Evolutionary conservation across 768 basidiomycete genomes (phyloP), one percentile per base, ranked within the genome.

Genomic region (Candolleomyces eurysporus): DNA sequence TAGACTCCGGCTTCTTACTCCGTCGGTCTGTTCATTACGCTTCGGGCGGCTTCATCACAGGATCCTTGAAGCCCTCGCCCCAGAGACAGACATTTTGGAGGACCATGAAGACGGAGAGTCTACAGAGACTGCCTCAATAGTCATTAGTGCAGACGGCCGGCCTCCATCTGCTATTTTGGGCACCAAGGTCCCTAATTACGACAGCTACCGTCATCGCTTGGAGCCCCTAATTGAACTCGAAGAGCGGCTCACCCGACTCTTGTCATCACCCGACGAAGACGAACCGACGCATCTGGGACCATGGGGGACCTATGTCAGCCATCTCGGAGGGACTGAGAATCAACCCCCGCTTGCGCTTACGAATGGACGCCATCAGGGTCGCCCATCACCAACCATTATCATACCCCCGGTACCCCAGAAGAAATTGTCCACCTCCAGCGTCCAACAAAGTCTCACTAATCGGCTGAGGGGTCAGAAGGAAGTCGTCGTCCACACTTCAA

Each of bases 201-300:
- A 91, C 48, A 72, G 75, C 32, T 90, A 91, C 73, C 78, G 82
- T 36, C 74, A 74, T 22, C 79, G 81, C 8, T 81, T 93, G 17
- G 85, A 84, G n/a, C 90, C 92, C 60, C 80, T 92, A 46, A 70
- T 80, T 48, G 83, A 84, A 19, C 79, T 94, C 13, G 92, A 92
- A 72, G 86, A 88, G 58, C 83, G 80, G 43, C 79, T 94, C 59
- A 89, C 83, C 63, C 81, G 77, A 48, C 77, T 86, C 64, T 84
- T 94, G 42, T 86, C 89, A 45, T 84, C 86, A 13, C 83, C 86
- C 1, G 86, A 88, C 39, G 89, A 90, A 60, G 88, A 90, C 49
- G 87, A 90, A 67, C 77, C 88, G 8, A 88, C 84, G 3, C 87
- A 78, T 64, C 79, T 89, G 1, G 76, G 73, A 32, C 73, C 77